Evolutionary conservation across 352 stramenopile genomes (phyloP), one percentile per base, ranked within the genome.

Genomic region (Phytopythium litorale): DNA sequence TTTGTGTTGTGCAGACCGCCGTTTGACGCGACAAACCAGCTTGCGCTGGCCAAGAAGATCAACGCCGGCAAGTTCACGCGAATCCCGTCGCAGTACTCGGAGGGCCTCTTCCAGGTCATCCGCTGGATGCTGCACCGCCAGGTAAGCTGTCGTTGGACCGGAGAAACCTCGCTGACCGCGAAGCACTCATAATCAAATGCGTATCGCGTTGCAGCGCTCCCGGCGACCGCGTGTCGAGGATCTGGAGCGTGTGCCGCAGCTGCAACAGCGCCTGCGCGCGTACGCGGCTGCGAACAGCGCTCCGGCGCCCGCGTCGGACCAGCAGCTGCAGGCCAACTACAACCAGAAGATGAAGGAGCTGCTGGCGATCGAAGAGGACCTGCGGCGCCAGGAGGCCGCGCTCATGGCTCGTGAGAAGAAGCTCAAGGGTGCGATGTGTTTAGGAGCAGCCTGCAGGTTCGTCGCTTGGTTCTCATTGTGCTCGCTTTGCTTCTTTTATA

Each of bases 41-140:
- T 98, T 28, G 87, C 91, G 58, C 71, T 98, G 19, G 91, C 92
- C 35, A 96, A 97, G 70, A 98, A 97, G 63, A 98, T 98, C 72
- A 97, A 96, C 59, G 85, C 88, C 30, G 89, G 91, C 68, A 94
- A 94, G 65, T 97, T 98, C 63, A 80, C 79, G 30, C 86, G 89
- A 32, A 97, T 98, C 63, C 91, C 92, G 12, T 78, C 81, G 35
- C 77, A 91, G 61, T 98, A 98, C 79, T 96, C 86, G 45, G 89
- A 97, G 58, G 87, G 89, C 1, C 78, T 97, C 9, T 94, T 96
- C 69, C 85, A 94, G 68, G 85, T 91, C 32, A 96, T 96, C 57
- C 79, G 87, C 37, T 95, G 87, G 86, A 97, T 97, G 88, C 79
- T 97, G 49, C 87, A 95, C 67, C 76, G 87, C 28, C 87, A 79